A percentile compares a stretch with the other conserved stretches of the same genome.
phyloP scores from a whole-genome alignment of 2,329 filamentous ascomycete genomes.

The Calonectria hawksworthii region DNA sequence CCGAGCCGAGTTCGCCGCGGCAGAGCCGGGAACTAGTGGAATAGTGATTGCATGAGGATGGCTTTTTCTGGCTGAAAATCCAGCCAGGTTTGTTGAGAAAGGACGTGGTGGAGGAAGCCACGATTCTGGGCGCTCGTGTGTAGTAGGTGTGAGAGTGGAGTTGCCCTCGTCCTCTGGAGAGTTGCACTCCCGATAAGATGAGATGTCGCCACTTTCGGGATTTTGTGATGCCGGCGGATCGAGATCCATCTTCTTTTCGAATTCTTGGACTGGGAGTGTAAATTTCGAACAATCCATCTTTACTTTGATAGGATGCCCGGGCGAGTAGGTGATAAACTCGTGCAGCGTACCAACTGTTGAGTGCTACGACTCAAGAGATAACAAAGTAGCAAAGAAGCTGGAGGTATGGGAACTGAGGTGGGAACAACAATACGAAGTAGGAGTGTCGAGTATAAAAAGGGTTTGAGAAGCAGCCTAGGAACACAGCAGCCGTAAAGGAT shows the following conservation, averaged over 20 bases:
- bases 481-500: neutral
- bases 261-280: constrained; percentile 76
- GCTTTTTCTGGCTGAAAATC: neutral
- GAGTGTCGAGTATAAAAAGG: neutral
- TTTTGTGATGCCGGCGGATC: neutral
- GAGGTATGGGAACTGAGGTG: neutral
- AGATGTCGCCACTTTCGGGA: neutral
- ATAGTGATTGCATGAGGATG: neutral
- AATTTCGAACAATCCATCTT: constrained; percentile 81
- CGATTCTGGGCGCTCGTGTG: neutral
- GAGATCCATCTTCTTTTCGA: constrained; percentile 71
- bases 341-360: too few relatives aligned
- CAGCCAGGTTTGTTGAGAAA: neutral
- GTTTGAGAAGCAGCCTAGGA: neutral
- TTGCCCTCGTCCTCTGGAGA: neutral
- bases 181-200: neutral
- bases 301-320: constrained; percentile 60
- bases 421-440: too few relatives aligned
- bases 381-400: neutral
- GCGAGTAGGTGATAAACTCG: constrained; percentile 22
- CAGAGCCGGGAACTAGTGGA: neutral
- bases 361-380: neutral
- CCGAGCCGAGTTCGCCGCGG: neutral
- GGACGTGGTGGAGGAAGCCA: neutral
- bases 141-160: neutral